phyloP scores from a whole-genome alignment of 257 asterid genomes.

The Solanum acaule region DNA sequence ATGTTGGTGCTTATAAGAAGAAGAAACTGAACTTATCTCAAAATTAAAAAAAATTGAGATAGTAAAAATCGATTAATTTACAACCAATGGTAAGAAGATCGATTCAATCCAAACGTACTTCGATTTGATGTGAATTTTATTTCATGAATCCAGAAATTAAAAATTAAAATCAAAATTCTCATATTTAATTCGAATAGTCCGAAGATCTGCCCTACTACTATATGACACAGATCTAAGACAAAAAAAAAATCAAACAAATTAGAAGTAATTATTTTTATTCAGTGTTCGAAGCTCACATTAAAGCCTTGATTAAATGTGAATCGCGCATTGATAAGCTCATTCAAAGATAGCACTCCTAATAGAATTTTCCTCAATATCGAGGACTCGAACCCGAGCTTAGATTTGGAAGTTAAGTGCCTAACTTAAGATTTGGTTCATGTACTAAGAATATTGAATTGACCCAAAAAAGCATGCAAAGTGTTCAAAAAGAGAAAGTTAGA shows the following conservation, averaged over 20 bases:
- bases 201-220: neutral
- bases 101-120: neutral
- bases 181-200: neutral
- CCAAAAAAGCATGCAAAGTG: neutral
- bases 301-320: no score
- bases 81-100: neutral
- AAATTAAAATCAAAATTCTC: neutral
- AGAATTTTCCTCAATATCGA: neutral
- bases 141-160: neutral
- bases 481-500: neutral
- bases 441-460: neutral
- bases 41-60: no score
- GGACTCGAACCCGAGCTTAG: no score
- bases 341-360: no score
- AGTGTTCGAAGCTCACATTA: no score
- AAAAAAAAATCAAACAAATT: neutral
- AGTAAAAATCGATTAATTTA: no score
- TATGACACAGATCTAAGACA: neutral
- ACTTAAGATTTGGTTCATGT: neutral
- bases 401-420: neutral
- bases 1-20: neutral
- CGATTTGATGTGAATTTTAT: neutral
- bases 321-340: accelerated
- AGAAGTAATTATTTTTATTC: neutral
- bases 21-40: neutral